Base-by-base conservation (phyloP, 331 rosid species). In the Arachis monticola region DNA sequence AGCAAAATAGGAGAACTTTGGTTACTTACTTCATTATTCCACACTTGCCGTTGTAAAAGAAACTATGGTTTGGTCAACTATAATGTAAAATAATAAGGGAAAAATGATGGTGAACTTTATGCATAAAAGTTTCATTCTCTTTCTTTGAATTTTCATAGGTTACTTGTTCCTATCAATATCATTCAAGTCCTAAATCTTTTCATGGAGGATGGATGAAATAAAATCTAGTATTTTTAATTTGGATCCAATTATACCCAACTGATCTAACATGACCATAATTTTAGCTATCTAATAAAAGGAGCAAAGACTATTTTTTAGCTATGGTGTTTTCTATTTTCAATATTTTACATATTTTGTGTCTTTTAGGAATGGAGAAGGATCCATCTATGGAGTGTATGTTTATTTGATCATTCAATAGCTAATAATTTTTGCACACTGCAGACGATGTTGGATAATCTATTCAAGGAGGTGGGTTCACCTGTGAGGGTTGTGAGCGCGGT, bases 391-490 rank as follows among this genome's bases (percentile, higher is more conserved):
- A 59, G 67, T 51, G 22, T 56, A 52, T 70, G 51, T 70, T 64
- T 62, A 52, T 56, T 68, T 73, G 46, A 30, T 48, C 60, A 62
- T 64, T 63, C 67, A 56, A 64, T 61, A 69, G 72, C 72, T 45
- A 31, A 4, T 71, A 66, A 79, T 76, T 78, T 13, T 72, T 55
- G 41, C 46, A 35, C 60, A 76, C 40, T 72, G 74, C 90, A 94
- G 99, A 72, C 78, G 1, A 67, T 88, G 76, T 69, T 94, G 79
- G 83, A 87, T 64, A 90, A 88, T 80, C 85, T 94, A 66, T 90
- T 97, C 53, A 82, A 85, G 80, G 96, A 90, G 80, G 93, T 92
- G 63, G 96, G 99, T 69, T 90, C 97, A 3, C 71, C 96, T 30
- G 96, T 94, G 80, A 92, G 83, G 91, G 79, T 92, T 59, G 85